Base-by-base conservation (phyloP, 352 stramenopile genomes). In the Phytophthora kernoviae region DNA sequence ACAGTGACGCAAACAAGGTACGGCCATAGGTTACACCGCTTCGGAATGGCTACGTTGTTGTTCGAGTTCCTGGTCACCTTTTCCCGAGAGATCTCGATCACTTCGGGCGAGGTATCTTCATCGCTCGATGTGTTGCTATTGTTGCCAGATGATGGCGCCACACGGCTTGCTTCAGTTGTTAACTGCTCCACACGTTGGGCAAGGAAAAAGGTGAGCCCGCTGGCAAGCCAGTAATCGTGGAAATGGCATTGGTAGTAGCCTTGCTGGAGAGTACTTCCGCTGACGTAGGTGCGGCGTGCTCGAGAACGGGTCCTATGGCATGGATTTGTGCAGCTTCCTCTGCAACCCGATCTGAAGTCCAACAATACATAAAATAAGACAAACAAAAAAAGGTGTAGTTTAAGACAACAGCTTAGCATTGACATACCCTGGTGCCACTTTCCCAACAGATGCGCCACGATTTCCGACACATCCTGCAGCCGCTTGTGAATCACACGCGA, bases 401-500 rank as follows among this genome's bases (percentile, higher is more conserved):
- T n/a, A n/a, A n/a, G n/a, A n/a, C n/a, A n/a, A n/a, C n/a, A n/a
- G n/a, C n/a, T n/a, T 44, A 11, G 36, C 46, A 20, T 24, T 39
- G 15, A 40, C 46, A 39, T 52, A 90, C 81, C 83, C 66, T 81
- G 75, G 21, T 91, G 65, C 81, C 83, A 93, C 60, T 93, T 93
- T 5, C 56, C 62, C 17, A 88, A 65, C 21, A 93, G 49, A 40
- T 87, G 77, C n/a, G 75, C 60, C 14, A 93, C 84, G 61, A 91
- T 77, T 39, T 90, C 81, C 0, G 84, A 88, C 2, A 93, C 79
- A 66, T 93, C 84, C 30, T 90, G 77, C 21, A 93, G 54, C 4
- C 84, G 79, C 49, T 90, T 91, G 58, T 89, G 74, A 55, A 91
- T 88, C 12, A 93, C 74, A 14, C 70, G 67, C 6, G 78, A 85